phyloP scores from a whole-genome alignment of 306 rosid genomes.

The Medicago lupulina region DNA sequence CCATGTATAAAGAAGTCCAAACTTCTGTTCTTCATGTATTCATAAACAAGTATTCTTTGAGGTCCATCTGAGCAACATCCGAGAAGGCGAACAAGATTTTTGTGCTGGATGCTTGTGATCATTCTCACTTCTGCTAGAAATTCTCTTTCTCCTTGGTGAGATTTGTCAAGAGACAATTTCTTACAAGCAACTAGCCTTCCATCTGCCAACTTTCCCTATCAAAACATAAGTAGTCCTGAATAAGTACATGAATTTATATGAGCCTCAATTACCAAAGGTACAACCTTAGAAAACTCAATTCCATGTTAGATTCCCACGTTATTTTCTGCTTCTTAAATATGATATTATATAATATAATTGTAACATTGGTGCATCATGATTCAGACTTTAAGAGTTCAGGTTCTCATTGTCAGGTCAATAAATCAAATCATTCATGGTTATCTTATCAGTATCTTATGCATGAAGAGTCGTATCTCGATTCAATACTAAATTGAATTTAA shows the following conservation, averaged over 20 bases:
- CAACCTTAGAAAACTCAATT: background rate
- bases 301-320: too few relatives aligned
- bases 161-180: slow-evolving; percentile 75
- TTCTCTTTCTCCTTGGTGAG: slow-evolving; percentile 86
- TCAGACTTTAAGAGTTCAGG: too few relatives aligned
- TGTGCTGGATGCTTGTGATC: slow-evolving; percentile 92
- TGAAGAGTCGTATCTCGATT: too few relatives aligned
- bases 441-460: too few relatives aligned
- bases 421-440: too few relatives aligned
- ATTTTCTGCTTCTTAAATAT: too few relatives aligned
- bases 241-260: slow-evolving; percentile 29
- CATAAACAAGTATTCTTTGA: slow-evolving; percentile 84
- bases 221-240: slow-evolving; percentile 28
- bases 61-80: slow-evolving; percentile 90
- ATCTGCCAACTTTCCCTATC: slow-evolving; percentile 76
- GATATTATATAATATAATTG: too few relatives aligned
- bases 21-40: slow-evolving; percentile 82
- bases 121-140: slow-evolving; percentile 85
- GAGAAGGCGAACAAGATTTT: slow-evolving; percentile 79
- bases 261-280: slow-evolving; percentile 21
- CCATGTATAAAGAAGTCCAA: slow-evolving; percentile 77
- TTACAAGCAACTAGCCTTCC: slow-evolving; percentile 75
- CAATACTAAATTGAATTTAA: too few relatives aligned
- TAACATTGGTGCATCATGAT: too few relatives aligned
- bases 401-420: too few relatives aligned